Evolutionary conservation across 192 early-diverging fungal species (phyloP).

Genomic region (Mortierella alpina): DNA sequence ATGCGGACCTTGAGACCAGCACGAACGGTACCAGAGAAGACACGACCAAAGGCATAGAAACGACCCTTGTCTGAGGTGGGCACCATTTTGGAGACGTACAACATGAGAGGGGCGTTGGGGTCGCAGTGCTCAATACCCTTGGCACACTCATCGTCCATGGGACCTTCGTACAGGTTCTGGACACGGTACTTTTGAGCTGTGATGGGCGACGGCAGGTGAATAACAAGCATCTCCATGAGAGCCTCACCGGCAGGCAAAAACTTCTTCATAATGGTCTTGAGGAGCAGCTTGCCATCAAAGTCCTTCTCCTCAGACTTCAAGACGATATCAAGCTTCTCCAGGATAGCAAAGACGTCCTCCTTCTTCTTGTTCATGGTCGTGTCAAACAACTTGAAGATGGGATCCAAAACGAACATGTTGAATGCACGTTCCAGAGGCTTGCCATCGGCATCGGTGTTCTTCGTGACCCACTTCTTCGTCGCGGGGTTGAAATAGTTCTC

Average conservation of each 20-base stretch:
- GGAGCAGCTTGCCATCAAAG: slow-evolving; percentile 89
- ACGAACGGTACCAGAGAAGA: slow-evolving; percentile 97
- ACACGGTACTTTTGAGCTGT: slow-evolving; percentile 94
- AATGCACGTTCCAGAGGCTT: slow-evolving; percentile 94
- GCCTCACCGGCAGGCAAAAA: slow-evolving; percentile 98
- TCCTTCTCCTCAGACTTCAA: slow-evolving; percentile 92
- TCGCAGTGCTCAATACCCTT: slow-evolving; percentile 89
- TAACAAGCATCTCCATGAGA: slow-evolving; percentile 98
- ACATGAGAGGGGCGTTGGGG: slow-evolving; percentile 95
- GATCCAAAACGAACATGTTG: slow-evolving; percentile 97
- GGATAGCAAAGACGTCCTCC: slow-evolving; percentile 78
- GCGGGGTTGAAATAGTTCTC: slow-evolving; percentile 99
- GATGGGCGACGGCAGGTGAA: slow-evolving; percentile 95
- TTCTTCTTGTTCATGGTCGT: slow-evolving; percentile 97
- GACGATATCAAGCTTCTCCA: slow-evolving; percentile 88
- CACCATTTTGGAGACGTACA: slow-evolving; percentile 99
- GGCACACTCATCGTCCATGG: slow-evolving; percentile 93
- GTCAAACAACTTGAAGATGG: slow-evolving; percentile 97
- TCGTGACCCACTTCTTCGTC: slow-evolving; percentile 97
- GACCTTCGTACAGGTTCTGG: slow-evolving; percentile 96
- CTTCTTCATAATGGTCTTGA: slow-evolving; percentile 97
- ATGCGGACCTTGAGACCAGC: slow-evolving; percentile 99
- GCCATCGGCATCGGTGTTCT: slow-evolving; percentile 78
- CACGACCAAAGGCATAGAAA: slow-evolving; percentile 99
- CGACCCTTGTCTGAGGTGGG: slow-evolving; percentile 99